Evolutionary conservation across 2,329 filamentous ascomycete species (phyloP).

Genomic region (Phialophora expanda): DNA sequence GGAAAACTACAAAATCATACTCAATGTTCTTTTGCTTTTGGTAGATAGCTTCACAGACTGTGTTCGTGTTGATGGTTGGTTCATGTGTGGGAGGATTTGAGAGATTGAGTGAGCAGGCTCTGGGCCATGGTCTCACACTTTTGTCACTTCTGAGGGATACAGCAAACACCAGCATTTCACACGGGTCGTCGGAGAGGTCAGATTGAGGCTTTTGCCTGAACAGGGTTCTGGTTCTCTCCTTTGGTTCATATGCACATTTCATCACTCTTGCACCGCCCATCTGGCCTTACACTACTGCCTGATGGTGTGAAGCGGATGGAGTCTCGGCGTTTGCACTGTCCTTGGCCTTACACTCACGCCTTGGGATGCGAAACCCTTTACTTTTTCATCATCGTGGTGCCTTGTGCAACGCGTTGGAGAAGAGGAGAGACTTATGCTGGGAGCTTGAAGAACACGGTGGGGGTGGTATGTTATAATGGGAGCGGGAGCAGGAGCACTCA

Average conservation of each 20-base stretch:
- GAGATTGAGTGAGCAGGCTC: conserved; percentile 14
- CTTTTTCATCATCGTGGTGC: conserved; percentile 8
- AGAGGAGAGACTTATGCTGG: background rate
- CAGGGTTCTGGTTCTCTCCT: conserved; percentile 16
- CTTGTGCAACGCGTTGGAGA: conserved; percentile 9
- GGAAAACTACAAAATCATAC: conserved; percentile 32
- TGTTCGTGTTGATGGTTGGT: conserved; percentile 19
- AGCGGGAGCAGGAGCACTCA: too few species aligned
- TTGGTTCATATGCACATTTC: conserved; percentile 6
- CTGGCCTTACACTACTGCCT: conserved; percentile 3
- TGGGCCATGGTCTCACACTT: conserved; percentile 4
- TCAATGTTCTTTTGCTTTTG: conserved; percentile 15
- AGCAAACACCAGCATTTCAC: conserved; percentile 2
- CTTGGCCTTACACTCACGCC: background rate
- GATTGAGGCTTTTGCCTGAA: conserved; percentile 12
- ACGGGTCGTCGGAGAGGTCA: conserved; percentile 2
- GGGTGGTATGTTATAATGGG: background rate
- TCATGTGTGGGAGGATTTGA: conserved; percentile 5
- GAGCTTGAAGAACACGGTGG: background rate
- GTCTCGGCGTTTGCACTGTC: background rate
- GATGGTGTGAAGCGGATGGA: background rate
- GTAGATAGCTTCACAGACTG: conserved; percentile 7
- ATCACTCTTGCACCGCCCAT: background rate
- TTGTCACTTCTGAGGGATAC: conserved; percentile 7
- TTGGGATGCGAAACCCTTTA: background rate